A percentile compares a stretch with the other conserved stretches of the same genome.
Evolutionary conservation across 2,329 filamentous ascomycete species (phyloP).

Genomic region (Penicillium sp.): DNA sequence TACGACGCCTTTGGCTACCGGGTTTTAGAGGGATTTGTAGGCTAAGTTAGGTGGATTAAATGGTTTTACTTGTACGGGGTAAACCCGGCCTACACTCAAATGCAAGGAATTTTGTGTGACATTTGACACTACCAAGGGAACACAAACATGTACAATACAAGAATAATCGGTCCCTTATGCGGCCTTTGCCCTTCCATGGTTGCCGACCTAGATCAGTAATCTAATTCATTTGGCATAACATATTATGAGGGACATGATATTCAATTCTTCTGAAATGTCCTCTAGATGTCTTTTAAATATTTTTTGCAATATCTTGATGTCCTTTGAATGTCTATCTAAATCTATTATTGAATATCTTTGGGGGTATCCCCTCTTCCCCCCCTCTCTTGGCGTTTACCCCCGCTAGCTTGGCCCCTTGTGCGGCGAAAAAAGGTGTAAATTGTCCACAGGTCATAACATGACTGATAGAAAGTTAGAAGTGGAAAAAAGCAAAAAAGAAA

Average conservation of each 20-base stretch:
- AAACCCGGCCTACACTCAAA: neutral
- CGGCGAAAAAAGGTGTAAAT: neutral
- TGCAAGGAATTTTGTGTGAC: neutral
- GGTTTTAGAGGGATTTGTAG: neutral
- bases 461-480: neutral
- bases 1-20: constrained; percentile 28
- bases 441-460: neutral
- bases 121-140: neutral
- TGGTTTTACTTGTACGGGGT: neutral
- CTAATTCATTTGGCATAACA: no score
- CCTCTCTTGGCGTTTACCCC: neutral
- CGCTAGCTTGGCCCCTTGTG: neutral
- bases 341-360: neutral
- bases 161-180: neutral
- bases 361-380: neutral
- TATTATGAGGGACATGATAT: neutral
- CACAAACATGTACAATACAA: neutral
- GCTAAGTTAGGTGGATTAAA: neutral
- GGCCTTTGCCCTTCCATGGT: neutral
- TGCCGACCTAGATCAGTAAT: neutral
- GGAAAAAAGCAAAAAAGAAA: constrained; percentile 9
- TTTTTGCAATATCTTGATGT: neutral
- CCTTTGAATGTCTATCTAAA: neutral
- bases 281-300: no score
- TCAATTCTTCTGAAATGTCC: no score